phyloP scores from a whole-genome alignment of 2,329 filamentous ascomycete species.

The Neonectria faginata region DNA sequence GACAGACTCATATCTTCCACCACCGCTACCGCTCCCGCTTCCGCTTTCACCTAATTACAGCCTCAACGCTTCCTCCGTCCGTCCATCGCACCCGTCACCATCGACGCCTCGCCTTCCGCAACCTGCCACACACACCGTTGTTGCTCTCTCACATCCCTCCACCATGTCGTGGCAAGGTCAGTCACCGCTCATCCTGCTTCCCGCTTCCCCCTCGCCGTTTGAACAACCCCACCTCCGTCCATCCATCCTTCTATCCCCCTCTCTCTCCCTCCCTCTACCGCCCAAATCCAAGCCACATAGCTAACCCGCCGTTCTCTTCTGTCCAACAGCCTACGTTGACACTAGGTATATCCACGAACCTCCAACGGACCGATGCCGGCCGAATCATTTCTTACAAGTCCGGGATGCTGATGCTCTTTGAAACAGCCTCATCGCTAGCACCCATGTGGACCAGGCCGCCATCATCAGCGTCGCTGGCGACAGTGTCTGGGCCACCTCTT shows the following conservation, averaged over 20 bases:
- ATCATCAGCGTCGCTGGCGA: constrained; percentile 86
- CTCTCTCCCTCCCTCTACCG: not conserved
- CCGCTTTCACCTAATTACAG: constrained; percentile 5
- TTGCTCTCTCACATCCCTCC: constrained; percentile 34
- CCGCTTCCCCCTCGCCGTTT: constrained; percentile 31
- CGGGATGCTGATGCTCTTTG: constrained; percentile 42
- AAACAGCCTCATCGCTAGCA: constrained; percentile 80
- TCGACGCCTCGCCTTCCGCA: constrained; percentile 12
- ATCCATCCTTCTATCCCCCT: not conserved
- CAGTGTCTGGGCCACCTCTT: constrained; percentile 79
- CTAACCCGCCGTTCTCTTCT: constrained; percentile 25
- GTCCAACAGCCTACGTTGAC: constrained; percentile 62
- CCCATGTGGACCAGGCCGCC: constrained; percentile 84
- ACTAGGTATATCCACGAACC: constrained; percentile 56
- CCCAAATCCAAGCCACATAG: constrained; percentile 18
- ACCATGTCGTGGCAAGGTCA: constrained; percentile 83
- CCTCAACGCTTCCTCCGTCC: constrained; percentile 13
- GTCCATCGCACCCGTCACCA: not conserved
- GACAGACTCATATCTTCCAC: constrained; percentile 36
- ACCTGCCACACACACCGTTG: constrained; percentile 16
- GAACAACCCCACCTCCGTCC: constrained; percentile 44
- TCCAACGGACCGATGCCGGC: constrained; percentile 10
- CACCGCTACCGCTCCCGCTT: constrained; percentile 31
- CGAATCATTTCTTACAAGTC: not conserved
- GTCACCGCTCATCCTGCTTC: constrained; percentile 37